These are phyloP conservation scores for Xerocomus nothofagi DNA, from an alignment of 1,284 basidiomycete genomes.

Conservation along the genomic window DNA sequence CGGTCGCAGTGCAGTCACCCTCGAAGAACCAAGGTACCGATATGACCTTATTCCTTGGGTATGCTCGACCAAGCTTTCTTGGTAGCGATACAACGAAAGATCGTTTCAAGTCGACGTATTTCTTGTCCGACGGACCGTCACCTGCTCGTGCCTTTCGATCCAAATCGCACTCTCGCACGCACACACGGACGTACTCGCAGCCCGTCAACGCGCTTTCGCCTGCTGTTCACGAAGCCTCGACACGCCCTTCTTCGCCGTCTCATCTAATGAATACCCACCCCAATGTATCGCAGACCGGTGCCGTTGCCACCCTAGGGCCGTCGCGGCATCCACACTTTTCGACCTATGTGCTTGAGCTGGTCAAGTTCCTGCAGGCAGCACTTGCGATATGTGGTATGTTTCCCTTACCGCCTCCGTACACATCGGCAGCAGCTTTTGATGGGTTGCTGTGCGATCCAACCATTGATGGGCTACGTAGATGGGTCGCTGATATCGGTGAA, in stretches of 20 bases:
- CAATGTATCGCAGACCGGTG: slow-evolving; percentile 17
- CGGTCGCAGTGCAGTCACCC: slow-evolving; percentile 70
- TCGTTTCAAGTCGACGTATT: slow-evolving; percentile 69
- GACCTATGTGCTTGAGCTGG: slow-evolving; percentile 67
- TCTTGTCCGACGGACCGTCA: slow-evolving; percentile 46
- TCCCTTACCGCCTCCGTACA: slow-evolving; percentile 22
- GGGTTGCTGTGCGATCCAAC: slow-evolving; percentile 76
- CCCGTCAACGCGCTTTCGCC: slow-evolving; percentile 27
- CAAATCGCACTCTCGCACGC: slow-evolving; percentile 31
- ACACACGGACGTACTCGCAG: slow-evolving; percentile 33
- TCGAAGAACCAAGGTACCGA: slow-evolving; percentile 64
- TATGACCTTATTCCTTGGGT: slow-evolving; percentile 8
- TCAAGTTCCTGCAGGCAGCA: slow-evolving; percentile 68
- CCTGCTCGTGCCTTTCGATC: slow-evolving; percentile 28
- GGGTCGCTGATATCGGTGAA: slow-evolving; percentile 65
- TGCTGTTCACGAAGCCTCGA: slow-evolving; percentile 25
- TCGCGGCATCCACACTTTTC: slow-evolving; percentile 33
- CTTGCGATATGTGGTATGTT: slow-evolving; percentile 71
- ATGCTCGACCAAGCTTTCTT: slow-evolving; percentile 11
- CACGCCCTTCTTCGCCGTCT: slow-evolving; percentile 18
- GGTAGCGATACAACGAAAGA: slow-evolving; percentile 72
- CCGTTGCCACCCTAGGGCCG: slow-evolving; percentile 6
- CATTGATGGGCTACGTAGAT: slow-evolving; percentile 63
- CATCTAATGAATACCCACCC: slow-evolving; percentile 16
- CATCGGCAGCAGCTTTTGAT: slow-evolving; percentile 42